Conservation (phyloP, 2,329 filamentous ascomycete species). For the Achaetomium macrosporum region DNA sequence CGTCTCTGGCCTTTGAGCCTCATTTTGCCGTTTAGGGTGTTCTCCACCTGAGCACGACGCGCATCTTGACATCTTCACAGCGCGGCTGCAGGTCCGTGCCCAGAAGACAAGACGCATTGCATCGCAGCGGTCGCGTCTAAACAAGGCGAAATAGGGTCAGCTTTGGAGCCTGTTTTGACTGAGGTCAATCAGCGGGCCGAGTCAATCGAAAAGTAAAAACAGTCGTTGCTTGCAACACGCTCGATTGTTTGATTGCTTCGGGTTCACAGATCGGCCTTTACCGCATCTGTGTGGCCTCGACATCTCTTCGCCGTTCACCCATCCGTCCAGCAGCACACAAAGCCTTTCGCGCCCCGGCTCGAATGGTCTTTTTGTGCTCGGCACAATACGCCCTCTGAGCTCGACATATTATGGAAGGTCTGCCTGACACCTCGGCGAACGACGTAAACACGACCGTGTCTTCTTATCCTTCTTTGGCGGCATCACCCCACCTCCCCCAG, state of each 20-base stretch:
- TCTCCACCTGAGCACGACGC: conserved; percentile 25
- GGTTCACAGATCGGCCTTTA: neutral
- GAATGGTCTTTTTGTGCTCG: conserved; percentile 26
- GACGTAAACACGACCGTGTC: conserved; percentile 49
- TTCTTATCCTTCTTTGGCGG: conserved; percentile 41
- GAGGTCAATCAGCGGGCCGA: neutral
- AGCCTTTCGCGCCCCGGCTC: conserved; percentile 22
- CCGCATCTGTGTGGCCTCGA: conserved; percentile 5
- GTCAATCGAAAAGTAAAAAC: neutral
- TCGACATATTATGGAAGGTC: conserved; percentile 48
- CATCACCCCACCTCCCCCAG: conserved; percentile 30
- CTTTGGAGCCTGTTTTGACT: neutral
- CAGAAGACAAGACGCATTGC: conserved; percentile 9
- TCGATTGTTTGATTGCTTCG: conserved; percentile 4
- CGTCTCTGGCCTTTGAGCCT: conserved; percentile 30
- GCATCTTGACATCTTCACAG: conserved; percentile 18
- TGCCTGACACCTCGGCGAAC: conserved; percentile 48
- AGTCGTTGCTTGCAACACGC: conserved; percentile 5
- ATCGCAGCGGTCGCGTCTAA: conserved; percentile 6
- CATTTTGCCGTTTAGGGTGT: conserved; percentile 26
- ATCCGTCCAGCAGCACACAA: conserved; percentile 17
- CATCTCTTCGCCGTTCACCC: conserved; percentile 7
- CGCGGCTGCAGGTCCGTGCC: conserved; percentile 18
- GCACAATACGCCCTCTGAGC: conserved; percentile 30
- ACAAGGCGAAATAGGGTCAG: too few species aligned